phyloP scores from a whole-genome alignment of 208 protist species.

The Crithidia brevicula region DNA sequence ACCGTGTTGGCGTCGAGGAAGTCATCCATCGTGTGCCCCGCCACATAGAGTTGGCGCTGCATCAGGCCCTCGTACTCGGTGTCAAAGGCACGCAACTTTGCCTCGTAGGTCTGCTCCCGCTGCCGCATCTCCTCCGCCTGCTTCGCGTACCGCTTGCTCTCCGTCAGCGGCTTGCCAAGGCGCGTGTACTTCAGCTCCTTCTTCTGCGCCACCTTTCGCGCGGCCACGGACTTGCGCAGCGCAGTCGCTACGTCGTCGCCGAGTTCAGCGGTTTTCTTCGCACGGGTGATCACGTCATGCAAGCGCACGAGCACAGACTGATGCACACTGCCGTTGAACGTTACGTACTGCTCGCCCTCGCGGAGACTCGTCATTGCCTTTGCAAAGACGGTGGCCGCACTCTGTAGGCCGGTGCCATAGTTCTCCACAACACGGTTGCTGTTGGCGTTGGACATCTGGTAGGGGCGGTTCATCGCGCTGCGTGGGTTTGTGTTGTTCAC shows the following conservation, averaged over 20 bases:
- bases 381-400: constrained; percentile 39
- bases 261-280: constrained; percentile 30
- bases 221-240: constrained; percentile 30
- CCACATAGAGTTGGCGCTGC: constrained; percentile 39
- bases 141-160: constrained; percentile 57
- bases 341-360: constrained; percentile 35
- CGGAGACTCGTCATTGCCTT: constrained; percentile 39
- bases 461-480: constrained; percentile 9
- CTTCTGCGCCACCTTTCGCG: constrained; percentile 32
- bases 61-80: constrained; percentile 50
- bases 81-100: constrained; percentile 40
- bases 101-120: constrained; percentile 28
- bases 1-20: constrained; percentile 51
- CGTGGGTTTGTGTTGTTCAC: constrained; percentile 42
- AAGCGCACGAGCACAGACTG: constrained; percentile 34
- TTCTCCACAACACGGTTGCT: constrained; percentile 25
- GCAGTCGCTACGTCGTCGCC: constrained; percentile 30
- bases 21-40: constrained; percentile 47
- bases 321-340: constrained; percentile 39
- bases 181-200: constrained; percentile 59
- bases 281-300: constrained; percentile 32
- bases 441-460: constrained; percentile 5
- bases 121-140: constrained; percentile 34
- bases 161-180: constrained; percentile 35
- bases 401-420: constrained; percentile 36